phyloP scores from a whole-genome alignment of 2,329 filamentous ascomycete genomes.

The Aspergillus novoparasiticus region DNA sequence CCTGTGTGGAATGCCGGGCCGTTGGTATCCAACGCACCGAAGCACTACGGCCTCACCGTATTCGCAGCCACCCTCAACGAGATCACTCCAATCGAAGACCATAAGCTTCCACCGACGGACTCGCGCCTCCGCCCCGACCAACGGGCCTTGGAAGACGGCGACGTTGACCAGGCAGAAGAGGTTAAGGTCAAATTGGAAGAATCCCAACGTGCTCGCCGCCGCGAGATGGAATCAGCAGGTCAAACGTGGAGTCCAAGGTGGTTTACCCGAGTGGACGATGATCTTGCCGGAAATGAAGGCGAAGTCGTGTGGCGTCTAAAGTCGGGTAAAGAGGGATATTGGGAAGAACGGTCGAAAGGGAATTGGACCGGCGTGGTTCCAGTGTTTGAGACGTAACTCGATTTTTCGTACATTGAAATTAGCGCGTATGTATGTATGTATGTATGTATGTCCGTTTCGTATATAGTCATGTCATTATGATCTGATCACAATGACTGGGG shows the following conservation, averaged over 20 bases:
- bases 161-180: slow-evolving; percentile 79
- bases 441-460: neutral
- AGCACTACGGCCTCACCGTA: slow-evolving; percentile 82
- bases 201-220: slow-evolving; percentile 73
- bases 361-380: slow-evolving; percentile 64
- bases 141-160: slow-evolving; percentile 77
- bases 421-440: neutral
- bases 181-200: slow-evolving; percentile 86
- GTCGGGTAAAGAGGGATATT: slow-evolving; percentile 84
- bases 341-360: slow-evolving; percentile 76
- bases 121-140: slow-evolving; percentile 84
- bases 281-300: slow-evolving; percentile 31
- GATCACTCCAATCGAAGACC: slow-evolving; percentile 76
- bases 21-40: slow-evolving; percentile 75
- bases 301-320: slow-evolving; percentile 69
- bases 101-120: slow-evolving; percentile 77
- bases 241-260: slow-evolving; percentile 75
- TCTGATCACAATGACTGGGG: neutral
- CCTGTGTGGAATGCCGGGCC: slow-evolving; percentile 77
- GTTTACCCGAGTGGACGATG: slow-evolving; percentile 70
- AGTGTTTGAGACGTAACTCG: slow-evolving; percentile 49
- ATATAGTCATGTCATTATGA: neutral
- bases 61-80: slow-evolving; percentile 90
- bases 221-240: slow-evolving; percentile 73
- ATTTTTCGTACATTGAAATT: neutral